Evolutionary conservation across 2,329 filamentous ascomycete genomes (phyloP).

Genomic region (Pyrenophora teres): DNA sequence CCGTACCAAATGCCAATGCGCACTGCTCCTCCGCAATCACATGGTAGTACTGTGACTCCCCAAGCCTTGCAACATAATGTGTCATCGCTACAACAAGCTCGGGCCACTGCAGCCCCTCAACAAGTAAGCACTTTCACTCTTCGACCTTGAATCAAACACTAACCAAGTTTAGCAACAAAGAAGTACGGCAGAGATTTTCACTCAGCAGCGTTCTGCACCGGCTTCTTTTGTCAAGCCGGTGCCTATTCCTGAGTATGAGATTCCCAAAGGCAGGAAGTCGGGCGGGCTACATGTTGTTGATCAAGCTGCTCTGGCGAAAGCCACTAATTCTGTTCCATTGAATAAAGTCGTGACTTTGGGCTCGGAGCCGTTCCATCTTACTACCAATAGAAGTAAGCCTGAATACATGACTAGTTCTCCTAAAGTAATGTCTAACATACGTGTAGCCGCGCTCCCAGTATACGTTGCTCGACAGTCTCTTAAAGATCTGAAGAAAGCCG

Average conservation of each 20-base stretch:
- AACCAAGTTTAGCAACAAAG: slow-evolving; percentile 33
- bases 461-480: slow-evolving; percentile 52
- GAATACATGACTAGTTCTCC: slow-evolving; percentile 1
- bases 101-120: slow-evolving; percentile 29
- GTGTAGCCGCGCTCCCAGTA: slow-evolving; percentile 47
- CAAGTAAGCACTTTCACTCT: slow-evolving; percentile 31
- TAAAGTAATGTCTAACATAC: slow-evolving; percentile 23
- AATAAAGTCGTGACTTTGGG: slow-evolving; percentile 53
- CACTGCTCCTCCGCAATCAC: slow-evolving; percentile 28
- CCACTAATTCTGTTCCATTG: slow-evolving; percentile 52
- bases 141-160: slow-evolving; percentile 4
- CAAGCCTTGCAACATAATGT: slow-evolving; percentile 38
- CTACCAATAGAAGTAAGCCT: slow-evolving; percentile 52
- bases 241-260: slow-evolving; percentile 37
- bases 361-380: slow-evolving; percentile 48
- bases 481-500: slow-evolving; percentile 52
- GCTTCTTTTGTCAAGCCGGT: slow-evolving; percentile 26
- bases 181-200: slow-evolving; percentile 33
- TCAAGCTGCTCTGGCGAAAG: slow-evolving; percentile 47
- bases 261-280: slow-evolving; percentile 42
- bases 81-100: slow-evolving; percentile 22
- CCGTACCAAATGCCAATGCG: slow-evolving; percentile 38
- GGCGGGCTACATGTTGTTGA: slow-evolving; percentile 52
- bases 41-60: slow-evolving; percentile 35
- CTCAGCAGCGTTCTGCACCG: slow-evolving; percentile 26